Base-by-base conservation (phyloP, 768 basidiomycete species). In the Naganishia vaughanmartiniae region DNA sequence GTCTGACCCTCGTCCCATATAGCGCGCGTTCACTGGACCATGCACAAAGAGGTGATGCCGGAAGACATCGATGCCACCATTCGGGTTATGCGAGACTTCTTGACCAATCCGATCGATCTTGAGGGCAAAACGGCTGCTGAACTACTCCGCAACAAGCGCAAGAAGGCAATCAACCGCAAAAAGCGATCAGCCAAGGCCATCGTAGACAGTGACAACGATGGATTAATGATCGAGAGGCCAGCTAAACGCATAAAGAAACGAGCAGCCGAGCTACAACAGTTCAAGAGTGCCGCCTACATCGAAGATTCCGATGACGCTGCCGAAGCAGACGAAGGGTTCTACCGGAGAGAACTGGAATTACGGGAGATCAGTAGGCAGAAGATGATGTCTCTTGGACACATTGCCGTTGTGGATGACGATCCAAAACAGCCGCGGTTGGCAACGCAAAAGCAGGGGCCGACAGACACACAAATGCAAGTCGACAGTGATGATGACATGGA, bases 231-330 rank as follows among this genome's bases (percentile, higher is more conserved):
- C 51, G 39, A 71, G 58, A 58, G 48, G 31, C 57, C 54, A 39
- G 53, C 34, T 19, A 67, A 68, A 31, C 66, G 65, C 30, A 30
- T 73, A 30, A 84, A 82, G 83, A 63, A 63, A 30, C 73, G 86
- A 80, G 84, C 83, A 74, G 88, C 87, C 78, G 89, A 90, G 78
- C 86, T 86, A 78, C 85, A 88, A 82, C 83, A 84, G 70, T 93
- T 90, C 84, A 93, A 92, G 80, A 91, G 89, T 9, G 92, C 91
- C 12, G 89, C 91, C 79, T 91, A 94, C 79, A 93, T 95, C 78
- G 88, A 90, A 77, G 93, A 96, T 82, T 92, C 90, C 72, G 93
- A 96, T 75, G 88, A 90, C 76, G 89, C 92, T 80, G 89, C 90
- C 60, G 87, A 84, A 31, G 72, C 70, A 26, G 73, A 74, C 39